phyloP scores from a whole-genome alignment of 257 asterid genomes.

The Rauvolfia tetraphylla region DNA sequence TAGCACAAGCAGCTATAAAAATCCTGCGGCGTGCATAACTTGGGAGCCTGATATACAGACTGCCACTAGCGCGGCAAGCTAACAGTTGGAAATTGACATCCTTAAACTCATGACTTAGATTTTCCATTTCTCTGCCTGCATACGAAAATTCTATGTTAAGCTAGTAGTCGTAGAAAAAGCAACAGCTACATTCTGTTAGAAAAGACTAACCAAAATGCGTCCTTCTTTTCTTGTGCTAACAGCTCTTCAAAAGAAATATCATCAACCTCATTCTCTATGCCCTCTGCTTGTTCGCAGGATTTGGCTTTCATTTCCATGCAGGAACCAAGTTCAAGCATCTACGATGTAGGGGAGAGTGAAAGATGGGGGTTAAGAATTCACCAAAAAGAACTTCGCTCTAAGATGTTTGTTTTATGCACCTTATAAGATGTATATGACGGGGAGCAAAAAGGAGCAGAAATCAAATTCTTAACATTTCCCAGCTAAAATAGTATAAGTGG shows the following conservation, averaged over 20 bases:
- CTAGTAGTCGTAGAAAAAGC: neutral
- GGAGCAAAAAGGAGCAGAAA: too few relatives aligned
- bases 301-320: conserved; percentile 52
- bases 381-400: neutral
- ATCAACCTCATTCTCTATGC: conserved; percentile 36
- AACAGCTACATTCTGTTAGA: neutral
- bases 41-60: conserved; percentile 35
- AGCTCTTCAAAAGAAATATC: conserved; percentile 85
- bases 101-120: conserved; percentile 39
- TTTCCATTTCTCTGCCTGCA: conserved; percentile 79
- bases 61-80: conserved; percentile 22
- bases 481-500: neutral
- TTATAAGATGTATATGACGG: too few relatives aligned
- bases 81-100: conserved; percentile 18
- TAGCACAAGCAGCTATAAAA: conserved; percentile 37
- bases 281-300: conserved; percentile 35
- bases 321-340: conserved; percentile 72
- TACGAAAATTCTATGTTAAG: conserved; percentile 11
- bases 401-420: too few relatives aligned
- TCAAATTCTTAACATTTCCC: too few relatives aligned
- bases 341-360: conserved; percentile 13
- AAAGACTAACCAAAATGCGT: conserved; percentile 57
- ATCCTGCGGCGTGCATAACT: conserved; percentile 36
- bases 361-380: conserved; percentile 4
- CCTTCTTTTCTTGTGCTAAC: conserved; percentile 79